phyloP scores from a whole-genome alignment of 78 protist species.

The Protostelium mycophagum region DNA sequence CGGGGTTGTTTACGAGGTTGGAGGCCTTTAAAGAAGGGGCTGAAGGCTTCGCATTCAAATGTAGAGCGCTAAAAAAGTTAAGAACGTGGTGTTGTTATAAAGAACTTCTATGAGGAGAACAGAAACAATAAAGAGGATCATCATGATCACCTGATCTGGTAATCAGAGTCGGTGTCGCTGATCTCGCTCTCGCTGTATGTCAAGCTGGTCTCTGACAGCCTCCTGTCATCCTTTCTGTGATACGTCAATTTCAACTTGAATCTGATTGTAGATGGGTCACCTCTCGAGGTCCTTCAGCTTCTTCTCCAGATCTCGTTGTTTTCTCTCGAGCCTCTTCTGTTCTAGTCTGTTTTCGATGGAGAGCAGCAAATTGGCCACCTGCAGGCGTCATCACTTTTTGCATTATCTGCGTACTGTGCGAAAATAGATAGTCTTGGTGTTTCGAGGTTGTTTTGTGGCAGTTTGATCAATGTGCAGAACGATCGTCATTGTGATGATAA shows the following conservation, averaged over 20 bases:
- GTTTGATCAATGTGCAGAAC: too few species aligned
- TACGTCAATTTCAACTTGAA: background rate
- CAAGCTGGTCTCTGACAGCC: background rate
- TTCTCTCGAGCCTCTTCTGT: background rate
- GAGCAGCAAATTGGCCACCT: background rate
- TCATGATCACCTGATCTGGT: background rate
- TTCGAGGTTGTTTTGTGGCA: too few species aligned
- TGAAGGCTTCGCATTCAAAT: background rate
- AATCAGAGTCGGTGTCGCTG: background rate
- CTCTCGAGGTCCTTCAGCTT: background rate
- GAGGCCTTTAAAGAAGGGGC: background rate
- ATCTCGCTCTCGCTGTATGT: background rate
- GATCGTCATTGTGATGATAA: too few species aligned
- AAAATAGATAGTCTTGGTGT: too few species aligned
- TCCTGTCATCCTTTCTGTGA: background rate
- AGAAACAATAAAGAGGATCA: too few species aligned
- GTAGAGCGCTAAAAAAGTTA: too few species aligned
- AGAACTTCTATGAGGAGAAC: too few species aligned
- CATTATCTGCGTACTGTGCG: too few species aligned
- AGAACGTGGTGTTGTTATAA: too few species aligned
- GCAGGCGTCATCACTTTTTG: background rate
- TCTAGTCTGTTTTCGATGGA: background rate
- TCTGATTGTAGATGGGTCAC: background rate
- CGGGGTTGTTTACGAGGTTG: background rate
- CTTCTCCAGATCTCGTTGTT: background rate